Base-by-base conservation (phyloP, 306 rosid genomes). In the Psophocarpus tetragonolobus region DNA sequence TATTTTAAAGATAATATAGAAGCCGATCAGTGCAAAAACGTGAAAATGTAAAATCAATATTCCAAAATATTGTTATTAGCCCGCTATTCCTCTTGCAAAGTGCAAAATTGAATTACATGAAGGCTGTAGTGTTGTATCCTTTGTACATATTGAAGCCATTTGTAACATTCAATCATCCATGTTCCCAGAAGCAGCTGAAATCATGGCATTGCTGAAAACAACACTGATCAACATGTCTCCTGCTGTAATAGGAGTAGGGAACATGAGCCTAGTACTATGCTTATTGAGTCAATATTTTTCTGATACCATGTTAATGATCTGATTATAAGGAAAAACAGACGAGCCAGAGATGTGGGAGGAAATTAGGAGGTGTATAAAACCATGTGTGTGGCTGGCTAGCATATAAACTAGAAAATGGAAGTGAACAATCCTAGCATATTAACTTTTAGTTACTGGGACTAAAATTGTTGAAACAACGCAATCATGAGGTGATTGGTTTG, bases 401-500 rank as follows among this genome's bases (percentile, higher is more conserved):
- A 27, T n/a, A 44, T 30, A 42, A 13, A 8, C 39, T 15, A 15
- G 60, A 69, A 69, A 45, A 27, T n/a, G 27, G n/a, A 69, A 69
- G 41, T 23, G 60, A n/a, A 8, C 30, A 64, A 35, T 64, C 74
- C 2, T 29, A 45, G 74, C n/a, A n/a, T 69, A 45, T 4, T 27
- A 9, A 20, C 3, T 39, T 41, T 0, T 38, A 13, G 51, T 67
- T 13, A 67, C 21, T 39, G 42, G 62, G 32, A 30, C 62, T 29
- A 10, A 48, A 70, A 70, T 50, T 26, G 75, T 48, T 30, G 63
- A 11, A 70, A 30, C 45, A 26, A 44, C 27, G 21, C 20, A 70
- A 70, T 17, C 10, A 71, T 71, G 44, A 32, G 20, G 33, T 51
- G 65, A 71, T 71, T 35, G 6, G 67, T 38, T 23, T 72, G 77